Percentiles rank a stretch among this genome's conserved stretches.
phyloP scores from a whole-genome alignment of 352 stramenopile species.

The Phytophthora idaei region DNA sequence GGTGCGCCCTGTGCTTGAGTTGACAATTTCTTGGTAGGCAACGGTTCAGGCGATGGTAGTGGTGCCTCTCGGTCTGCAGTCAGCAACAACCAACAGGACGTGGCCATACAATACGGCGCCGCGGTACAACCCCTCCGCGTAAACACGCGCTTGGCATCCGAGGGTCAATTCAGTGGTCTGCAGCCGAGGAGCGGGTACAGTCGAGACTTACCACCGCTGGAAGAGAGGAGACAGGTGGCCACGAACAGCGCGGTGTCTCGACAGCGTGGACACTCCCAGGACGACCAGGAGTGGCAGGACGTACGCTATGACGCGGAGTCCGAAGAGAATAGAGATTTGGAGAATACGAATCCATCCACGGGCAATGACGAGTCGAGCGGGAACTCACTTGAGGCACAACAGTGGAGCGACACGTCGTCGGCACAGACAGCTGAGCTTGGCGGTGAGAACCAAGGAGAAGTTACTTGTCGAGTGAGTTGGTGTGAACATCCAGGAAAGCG shows the following conservation, averaged over 20 bases:
- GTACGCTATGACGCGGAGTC: slow-evolving; percentile 3
- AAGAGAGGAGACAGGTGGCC: slow-evolving; percentile 1
- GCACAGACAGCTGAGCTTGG: slow-evolving; percentile 1
- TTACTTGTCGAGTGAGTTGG: slow-evolving; percentile 50
- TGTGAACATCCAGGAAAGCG: slow-evolving; percentile 47
- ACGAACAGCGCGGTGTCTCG: background rate
- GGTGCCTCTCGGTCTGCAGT: background rate
- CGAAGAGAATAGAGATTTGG: slow-evolving; percentile 7
- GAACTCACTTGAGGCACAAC: slow-evolving; percentile 18
- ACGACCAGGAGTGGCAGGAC: slow-evolving; percentile 13
- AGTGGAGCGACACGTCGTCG: slow-evolving; percentile 22
- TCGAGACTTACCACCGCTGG: background rate
- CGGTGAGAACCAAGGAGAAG: slow-evolving; percentile 5
- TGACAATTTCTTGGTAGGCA: slow-evolving; percentile 15
- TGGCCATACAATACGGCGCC: slow-evolving; percentile 5
- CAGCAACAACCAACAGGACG: background rate
- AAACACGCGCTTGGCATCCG: background rate
- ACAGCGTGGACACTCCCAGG: background rate
- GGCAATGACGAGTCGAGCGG: slow-evolving; percentile 12
- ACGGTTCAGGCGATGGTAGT: background rate
- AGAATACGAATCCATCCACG: slow-evolving; percentile 5
- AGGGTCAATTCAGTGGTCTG: slow-evolving; percentile 3
- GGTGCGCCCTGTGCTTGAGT: slow-evolving; percentile 7
- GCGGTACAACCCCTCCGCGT: slow-evolving; percentile 3
- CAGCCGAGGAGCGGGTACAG: background rate